Conservation (phyloP, 2,329 filamentous ascomycete genomes). For the Apiospora sp. region DNA sequence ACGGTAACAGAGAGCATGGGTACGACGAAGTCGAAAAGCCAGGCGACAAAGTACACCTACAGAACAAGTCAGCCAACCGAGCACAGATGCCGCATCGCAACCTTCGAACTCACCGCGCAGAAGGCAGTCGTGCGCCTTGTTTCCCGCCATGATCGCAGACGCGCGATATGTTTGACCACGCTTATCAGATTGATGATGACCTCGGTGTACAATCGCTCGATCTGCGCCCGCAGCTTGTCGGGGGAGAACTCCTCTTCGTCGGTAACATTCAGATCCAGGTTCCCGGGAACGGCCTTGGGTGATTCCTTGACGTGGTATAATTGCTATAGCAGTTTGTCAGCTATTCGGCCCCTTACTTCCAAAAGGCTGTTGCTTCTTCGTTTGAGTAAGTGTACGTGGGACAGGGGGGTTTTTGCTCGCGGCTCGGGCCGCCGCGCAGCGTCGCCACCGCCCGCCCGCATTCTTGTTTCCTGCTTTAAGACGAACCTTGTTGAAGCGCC, state of each 20-base stretch:
- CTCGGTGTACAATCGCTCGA: slow-evolving; percentile 85
- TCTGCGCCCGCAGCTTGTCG: slow-evolving; percentile 79
- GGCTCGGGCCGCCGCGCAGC: slow-evolving; percentile 11
- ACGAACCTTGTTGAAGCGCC: slow-evolving; percentile 75
- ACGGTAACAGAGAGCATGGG: slow-evolving; percentile 66
- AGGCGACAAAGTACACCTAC: slow-evolving; percentile 65
- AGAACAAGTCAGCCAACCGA: not conserved
- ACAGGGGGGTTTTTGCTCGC: not conserved
- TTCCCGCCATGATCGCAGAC: slow-evolving; percentile 83
- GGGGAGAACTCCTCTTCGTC: slow-evolving; percentile 87
- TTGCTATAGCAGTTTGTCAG: slow-evolving; percentile 47
- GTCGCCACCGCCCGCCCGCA: not conserved
- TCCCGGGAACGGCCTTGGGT: slow-evolving; percentile 64
- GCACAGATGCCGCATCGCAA: not conserved
- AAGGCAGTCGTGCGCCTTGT: slow-evolving; percentile 72
- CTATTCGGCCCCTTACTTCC: not conserved
- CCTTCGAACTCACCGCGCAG: slow-evolving; percentile 52
- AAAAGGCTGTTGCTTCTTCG: not conserved
- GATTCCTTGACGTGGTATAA: slow-evolving; percentile 74
- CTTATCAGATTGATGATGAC: slow-evolving; percentile 65
- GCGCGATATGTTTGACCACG: slow-evolving; percentile 76
- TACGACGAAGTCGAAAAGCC: slow-evolving; percentile 75
- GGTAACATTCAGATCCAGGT: slow-evolving; percentile 80
- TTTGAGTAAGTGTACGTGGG: not conserved
- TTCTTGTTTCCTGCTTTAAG: not conserved